Base-by-base conservation (phyloP, 805 yeast genomes). In the Yarrowia osloensis region DNA sequence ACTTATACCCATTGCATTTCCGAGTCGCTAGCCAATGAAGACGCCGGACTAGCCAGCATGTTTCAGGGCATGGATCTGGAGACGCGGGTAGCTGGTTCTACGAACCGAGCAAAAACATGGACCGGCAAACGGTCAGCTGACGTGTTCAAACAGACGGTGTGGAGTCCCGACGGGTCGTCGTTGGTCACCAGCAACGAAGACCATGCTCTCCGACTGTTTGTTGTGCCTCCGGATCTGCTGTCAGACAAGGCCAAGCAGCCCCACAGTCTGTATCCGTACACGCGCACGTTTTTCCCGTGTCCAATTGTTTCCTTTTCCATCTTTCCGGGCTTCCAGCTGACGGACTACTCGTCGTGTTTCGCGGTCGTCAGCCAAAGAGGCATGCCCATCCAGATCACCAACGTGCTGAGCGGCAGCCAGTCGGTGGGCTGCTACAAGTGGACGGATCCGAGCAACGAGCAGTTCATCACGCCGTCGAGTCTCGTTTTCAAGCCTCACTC, bases 161-260 rank as follows among this genome's bases (percentile, higher is more conserved):
- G 74, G 74, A 72, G 73, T 13, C 68, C 73, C 3, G 74, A 72
- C 42, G 74, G 74, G 2, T 70, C 73, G n/a, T 50, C 68, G 7
- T 22, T 72, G 6, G 61, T 72, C 39, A 66, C 73, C 8, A 61
- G 33, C 19, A 68, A 59, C 49, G 73, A 71, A 26, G 74, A 72
- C 39, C 46, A 61, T 12, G 69, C 69, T 3, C 26, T 72, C 3
- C 40, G 73, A 28, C 55, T 70, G 28, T 70, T 70, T 54, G 68
- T 72, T 17, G 63, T 49, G 1, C 72, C 72, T 8, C 71, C 70
- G 1, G 69, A 68, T 46, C 46, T 71, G 6, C 66, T 71, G 13
- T 67, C 67, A 8, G 28, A 35, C 47, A 33, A 19, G 11, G 33
- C 24, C 1, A 37, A 40, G 15, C 42, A 35, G 12, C 40, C 65